Percentiles rank a stretch among this genome's conserved stretches.
Evolutionary conservation across 73 alveolate genomes (phyloP).

Genomic region (Paramecium primaurelia): DNA sequence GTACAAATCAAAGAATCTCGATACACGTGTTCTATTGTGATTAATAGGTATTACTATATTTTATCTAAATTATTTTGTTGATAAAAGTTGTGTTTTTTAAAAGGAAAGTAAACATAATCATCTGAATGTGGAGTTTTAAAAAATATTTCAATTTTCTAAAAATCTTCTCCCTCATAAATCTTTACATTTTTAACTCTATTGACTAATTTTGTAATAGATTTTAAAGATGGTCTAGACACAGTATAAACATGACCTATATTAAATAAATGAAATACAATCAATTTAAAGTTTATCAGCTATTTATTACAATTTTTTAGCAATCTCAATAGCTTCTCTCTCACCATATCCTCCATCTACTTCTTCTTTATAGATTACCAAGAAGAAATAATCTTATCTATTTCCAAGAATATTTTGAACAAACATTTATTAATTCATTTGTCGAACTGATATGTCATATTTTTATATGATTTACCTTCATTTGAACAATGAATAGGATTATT

Average conservation of each 20-base stretch:
- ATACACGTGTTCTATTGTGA: not conserved
- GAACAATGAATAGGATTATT: not conserved
- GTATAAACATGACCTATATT: not conserved
- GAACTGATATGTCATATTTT: not conserved
- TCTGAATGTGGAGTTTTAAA: constrained; percentile 30
- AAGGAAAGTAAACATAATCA: constrained; percentile 36
- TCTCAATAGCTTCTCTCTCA: not conserved
- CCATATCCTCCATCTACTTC: constrained; percentile 43
- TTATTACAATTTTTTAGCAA: not conserved
- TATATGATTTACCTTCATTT: not conserved
- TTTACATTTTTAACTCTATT: not conserved
- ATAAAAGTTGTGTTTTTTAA: constrained; percentile 7
- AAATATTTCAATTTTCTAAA: not conserved
- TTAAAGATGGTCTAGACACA: not conserved
- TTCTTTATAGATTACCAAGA: not conserved
- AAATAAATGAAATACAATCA: not conserved
- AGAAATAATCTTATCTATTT: not conserved
- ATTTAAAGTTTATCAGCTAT: not conserved
- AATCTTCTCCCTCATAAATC: not conserved
- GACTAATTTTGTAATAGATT: not conserved
- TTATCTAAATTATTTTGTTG: not conserved
- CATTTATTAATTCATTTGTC: not conserved
- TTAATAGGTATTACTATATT: not conserved
- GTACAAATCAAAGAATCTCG: not conserved
- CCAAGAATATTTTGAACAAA: not conserved